Evolutionary conservation across 495 filamentous ascomycete species (phyloP).

Genomic region (Halenospora varia): DNA sequence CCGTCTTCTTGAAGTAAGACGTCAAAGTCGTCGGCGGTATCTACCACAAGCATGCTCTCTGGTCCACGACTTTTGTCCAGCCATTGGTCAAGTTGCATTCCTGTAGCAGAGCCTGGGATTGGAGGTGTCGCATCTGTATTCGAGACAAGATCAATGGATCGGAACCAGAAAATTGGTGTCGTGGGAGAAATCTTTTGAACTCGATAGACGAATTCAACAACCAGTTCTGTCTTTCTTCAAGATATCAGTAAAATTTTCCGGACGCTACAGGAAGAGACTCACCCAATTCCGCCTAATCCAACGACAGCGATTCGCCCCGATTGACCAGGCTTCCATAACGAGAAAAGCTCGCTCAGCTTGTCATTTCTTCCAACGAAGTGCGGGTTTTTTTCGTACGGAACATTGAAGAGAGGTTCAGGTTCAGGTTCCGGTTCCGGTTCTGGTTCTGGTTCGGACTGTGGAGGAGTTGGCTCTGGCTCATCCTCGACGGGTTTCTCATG

Average conservation of each 20-base stretch:
- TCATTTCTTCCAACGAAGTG: conserved; percentile 1
- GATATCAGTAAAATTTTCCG: neutral
- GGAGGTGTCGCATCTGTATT: neutral
- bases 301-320: conserved; percentile 2
- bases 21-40: conserved; percentile 5
- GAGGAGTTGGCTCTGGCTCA: neutral
- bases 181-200: neutral
- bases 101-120: neutral
- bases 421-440: neutral
- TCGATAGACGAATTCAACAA: conserved; percentile 11
- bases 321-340: conserved; percentile 3
- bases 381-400: conserved; percentile 2
- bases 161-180: conserved; percentile 13
- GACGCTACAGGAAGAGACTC: neutral
- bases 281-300: conserved; percentile 13
- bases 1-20: neutral
- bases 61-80: neutral
- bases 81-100: conserved; percentile 9
- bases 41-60: conserved; percentile 3
- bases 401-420: conserved; percentile 2
- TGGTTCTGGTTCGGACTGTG: neutral
- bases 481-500: neutral
- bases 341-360: neutral
- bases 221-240: conserved; percentile 12
- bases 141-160: conserved; percentile 1